These are phyloP conservation scores for Colletotrichum navitas DNA, from an alignment of 2,329 filamentous ascomycete species.

Conservation along the genomic window DNA sequence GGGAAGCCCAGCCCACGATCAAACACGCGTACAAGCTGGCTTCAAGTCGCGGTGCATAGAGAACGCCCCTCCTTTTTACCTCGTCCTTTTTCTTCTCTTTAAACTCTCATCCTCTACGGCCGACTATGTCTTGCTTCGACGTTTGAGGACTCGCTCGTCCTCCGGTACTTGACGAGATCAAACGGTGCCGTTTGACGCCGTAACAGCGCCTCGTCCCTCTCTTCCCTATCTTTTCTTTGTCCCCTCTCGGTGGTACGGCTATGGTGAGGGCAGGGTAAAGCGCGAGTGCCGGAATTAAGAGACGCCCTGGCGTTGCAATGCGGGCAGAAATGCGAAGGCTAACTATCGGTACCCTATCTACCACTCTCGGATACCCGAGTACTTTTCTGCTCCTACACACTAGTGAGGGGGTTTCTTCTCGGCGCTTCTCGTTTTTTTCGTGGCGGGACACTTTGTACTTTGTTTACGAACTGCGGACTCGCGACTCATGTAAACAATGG, in stretches of 20 bases:
- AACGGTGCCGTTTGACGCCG: constrained; percentile 28
- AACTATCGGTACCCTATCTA: too few relatives aligned
- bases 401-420: constrained; percentile 8
- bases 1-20: constrained; percentile 11
- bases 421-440: neutral
- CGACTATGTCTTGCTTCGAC: constrained; percentile 1
- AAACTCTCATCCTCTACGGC: neutral
- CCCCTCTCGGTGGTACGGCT: constrained; percentile 6
- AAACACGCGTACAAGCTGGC: constrained; percentile 5
- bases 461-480: constrained; percentile 39
- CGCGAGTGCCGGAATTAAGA: constrained; percentile 17
- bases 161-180: neutral
- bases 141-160: constrained; percentile 28
- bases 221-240: constrained; percentile 14
- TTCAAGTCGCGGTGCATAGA: constrained; percentile 1
- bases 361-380: neutral
- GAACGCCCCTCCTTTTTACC: neutral
- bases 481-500: constrained; percentile 42
- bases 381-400: neutral
- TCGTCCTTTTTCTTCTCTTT: neutral
- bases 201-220: neutral
- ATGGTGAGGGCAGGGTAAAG: constrained; percentile 21
- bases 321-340: constrained; percentile 20
- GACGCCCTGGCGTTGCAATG: constrained; percentile 27
- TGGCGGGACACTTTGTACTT: constrained; percentile 34